Evolutionary conservation across 768 basidiomycete genomes (phyloP).

Genomic region (Vishniacozyma victoriae): DNA sequence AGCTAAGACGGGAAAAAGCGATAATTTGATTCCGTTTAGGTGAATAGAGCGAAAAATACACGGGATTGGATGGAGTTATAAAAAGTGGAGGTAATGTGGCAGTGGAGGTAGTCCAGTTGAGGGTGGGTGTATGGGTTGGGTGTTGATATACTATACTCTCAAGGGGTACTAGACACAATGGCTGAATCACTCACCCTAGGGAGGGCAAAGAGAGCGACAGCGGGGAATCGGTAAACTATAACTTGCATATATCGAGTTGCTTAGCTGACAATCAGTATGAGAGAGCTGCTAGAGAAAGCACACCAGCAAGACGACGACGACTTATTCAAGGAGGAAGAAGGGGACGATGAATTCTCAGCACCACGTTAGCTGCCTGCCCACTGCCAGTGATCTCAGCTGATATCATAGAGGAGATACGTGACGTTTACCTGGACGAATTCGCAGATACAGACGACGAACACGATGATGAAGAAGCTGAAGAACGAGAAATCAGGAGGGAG

Average conservation of each 20-base stretch:
- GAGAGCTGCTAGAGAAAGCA: slow-evolving; percentile 43
- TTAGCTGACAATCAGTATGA: slow-evolving; percentile 28
- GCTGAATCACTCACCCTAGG: slow-evolving; percentile 32
- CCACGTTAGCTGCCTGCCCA: slow-evolving; percentile 19
- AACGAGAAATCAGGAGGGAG: slow-evolving; percentile 23
- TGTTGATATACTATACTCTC: no score
- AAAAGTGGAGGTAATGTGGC: no score
- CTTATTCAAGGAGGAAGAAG: slow-evolving; percentile 37
- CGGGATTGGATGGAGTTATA: no score
- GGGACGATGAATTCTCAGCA: slow-evolving; percentile 42
- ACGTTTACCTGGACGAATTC: slow-evolving; percentile 43
- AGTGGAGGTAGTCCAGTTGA: no score
- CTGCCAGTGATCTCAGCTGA: neutral
- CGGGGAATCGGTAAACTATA: slow-evolving; percentile 39
- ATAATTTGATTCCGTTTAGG: no score
- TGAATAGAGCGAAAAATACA: no score
- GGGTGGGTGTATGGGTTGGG: no score
- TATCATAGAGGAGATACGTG: slow-evolving; percentile 28
- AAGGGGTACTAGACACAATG: neutral
- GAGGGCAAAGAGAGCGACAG: slow-evolving; percentile 38
- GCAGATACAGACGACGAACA: slow-evolving; percentile 46
- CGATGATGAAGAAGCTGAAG: slow-evolving; percentile 38
- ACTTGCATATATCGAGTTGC: neutral
- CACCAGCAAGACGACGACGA: slow-evolving; percentile 44
- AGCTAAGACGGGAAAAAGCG: no score